Percentiles rank a stretch among this genome's conserved stretches.
Conservation (phyloP, 192 early-diverging fungal genomes). For the Haplosporangium gracile region DNA sequence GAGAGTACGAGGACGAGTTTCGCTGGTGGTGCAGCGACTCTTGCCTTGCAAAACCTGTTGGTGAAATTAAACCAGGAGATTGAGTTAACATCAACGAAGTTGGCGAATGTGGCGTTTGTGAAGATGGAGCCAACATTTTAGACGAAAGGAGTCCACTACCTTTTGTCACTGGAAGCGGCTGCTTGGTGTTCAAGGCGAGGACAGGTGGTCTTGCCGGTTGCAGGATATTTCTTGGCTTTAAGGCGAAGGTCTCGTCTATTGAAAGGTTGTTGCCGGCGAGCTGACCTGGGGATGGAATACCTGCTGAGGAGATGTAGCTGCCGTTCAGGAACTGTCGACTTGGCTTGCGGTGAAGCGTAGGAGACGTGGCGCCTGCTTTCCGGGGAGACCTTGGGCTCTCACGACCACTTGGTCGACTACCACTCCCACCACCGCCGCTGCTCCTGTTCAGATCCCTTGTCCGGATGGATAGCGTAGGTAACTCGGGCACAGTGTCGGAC, state of each 20-base stretch:
- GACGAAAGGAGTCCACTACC: constrained; percentile 28
- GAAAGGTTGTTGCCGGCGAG: neutral
- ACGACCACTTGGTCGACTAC: neutral
- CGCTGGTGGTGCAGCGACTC: constrained; percentile 8
- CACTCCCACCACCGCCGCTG: constrained; percentile 6
- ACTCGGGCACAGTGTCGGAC: constrained; percentile 40
- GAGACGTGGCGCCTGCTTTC: constrained; percentile 9
- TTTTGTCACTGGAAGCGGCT: neutral
- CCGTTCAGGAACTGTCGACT: constrained; percentile 5
- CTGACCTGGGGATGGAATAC: neutral
- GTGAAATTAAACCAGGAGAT: constrained; percentile 20
- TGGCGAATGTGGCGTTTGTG: constrained; percentile 19
- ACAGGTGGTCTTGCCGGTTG: constrained; percentile 17
- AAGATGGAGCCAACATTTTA: constrained; percentile 11
- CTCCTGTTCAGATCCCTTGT: constrained; percentile 37
- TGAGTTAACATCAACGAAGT: constrained; percentile 11
- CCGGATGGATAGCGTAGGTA: constrained; percentile 27
- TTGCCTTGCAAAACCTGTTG: neutral
- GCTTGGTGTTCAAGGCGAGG: constrained; percentile 27
- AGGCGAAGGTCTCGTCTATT: constrained; percentile 36
- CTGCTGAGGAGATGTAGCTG: neutral
- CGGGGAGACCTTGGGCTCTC: constrained; percentile 17
- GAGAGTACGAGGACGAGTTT: constrained; percentile 10
- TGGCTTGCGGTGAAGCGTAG: constrained; percentile 14
- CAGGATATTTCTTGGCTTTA: constrained; percentile 27